phyloP scores from a whole-genome alignment of 345 rosid species.

The Hypericum perforatum region DNA sequence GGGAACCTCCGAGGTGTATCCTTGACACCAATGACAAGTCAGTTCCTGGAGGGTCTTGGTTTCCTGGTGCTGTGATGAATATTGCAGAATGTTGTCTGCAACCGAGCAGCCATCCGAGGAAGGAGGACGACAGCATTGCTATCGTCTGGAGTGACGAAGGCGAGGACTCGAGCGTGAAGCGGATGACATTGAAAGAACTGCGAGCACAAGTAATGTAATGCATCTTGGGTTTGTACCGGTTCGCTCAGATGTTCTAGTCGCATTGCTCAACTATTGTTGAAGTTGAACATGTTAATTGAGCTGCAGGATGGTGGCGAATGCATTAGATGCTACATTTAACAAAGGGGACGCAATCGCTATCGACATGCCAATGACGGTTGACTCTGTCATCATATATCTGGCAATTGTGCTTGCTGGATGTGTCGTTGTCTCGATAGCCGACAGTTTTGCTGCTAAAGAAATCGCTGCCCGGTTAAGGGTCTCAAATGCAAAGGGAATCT shows the following conservation, averaged over 20 bases:
- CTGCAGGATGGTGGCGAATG: constrained; percentile 75
- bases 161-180: constrained; percentile 38
- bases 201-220: constrained; percentile 78
- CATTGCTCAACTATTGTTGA: not conserved
- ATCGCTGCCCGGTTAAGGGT: constrained; percentile 67
- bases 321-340: constrained; percentile 40
- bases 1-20: constrained; percentile 49
- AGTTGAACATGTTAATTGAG: not conserved
- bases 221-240: not conserved
- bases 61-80: constrained; percentile 62
- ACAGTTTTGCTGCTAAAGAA: constrained; percentile 83
- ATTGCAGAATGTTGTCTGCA: constrained; percentile 73
- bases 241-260: not conserved
- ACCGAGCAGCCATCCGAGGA: constrained; percentile 43
- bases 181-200: constrained; percentile 52
- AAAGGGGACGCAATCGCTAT: constrained; percentile 86
- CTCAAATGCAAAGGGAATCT: constrained; percentile 72
- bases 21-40: constrained; percentile 46
- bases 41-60: constrained; percentile 58
- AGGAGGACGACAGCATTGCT: constrained; percentile 49
- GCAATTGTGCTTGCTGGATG: constrained; percentile 72
- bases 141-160: constrained; percentile 73
- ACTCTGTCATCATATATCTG: constrained; percentile 70
- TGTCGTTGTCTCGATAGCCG: constrained; percentile 88
- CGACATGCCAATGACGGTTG: constrained; percentile 93